phyloP scores from a whole-genome alignment of 2,329 filamentous ascomycete species.

The Penicillium sp. region DNA sequence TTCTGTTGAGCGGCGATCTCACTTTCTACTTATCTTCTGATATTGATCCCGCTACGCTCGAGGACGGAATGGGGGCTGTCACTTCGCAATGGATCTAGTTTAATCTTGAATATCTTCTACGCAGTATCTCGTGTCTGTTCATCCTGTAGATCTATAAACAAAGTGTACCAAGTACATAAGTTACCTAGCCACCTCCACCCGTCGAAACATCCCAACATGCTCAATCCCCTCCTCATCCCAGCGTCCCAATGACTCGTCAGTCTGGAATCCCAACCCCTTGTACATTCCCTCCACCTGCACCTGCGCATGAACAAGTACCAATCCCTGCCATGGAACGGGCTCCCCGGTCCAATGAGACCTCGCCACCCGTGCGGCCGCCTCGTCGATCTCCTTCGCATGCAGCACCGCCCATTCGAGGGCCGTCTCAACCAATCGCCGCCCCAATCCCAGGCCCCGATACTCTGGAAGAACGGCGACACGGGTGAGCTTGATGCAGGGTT shows the following conservation, averaged over 20 bases:
- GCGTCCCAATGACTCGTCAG: constrained; percentile 65
- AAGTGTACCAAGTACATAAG: neutral
- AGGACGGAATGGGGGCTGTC: constrained; percentile 8
- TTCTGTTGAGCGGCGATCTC: constrained; percentile 25
- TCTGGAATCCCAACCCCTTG: constrained; percentile 64
- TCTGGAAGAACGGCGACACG: constrained; percentile 64
- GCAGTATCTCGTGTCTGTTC: neutral
- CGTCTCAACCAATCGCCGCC: constrained; percentile 60
- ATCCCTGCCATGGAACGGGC: constrained; percentile 58
- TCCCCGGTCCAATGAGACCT: constrained; percentile 44
- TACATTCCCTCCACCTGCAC: constrained; percentile 60
- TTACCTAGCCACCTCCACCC: constrained; percentile 7
- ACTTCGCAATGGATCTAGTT: constrained; percentile 1
- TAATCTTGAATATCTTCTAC: neutral
- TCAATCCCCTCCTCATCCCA: constrained; percentile 82
- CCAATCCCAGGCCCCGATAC: constrained; percentile 62
- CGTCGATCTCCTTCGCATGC: constrained; percentile 51
- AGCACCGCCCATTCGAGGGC: constrained; percentile 63
- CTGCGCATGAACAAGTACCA: constrained; percentile 78
- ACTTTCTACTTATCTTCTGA: constrained; percentile 12
- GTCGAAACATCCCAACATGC: constrained; percentile 78
- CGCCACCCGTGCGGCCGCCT: constrained; percentile 14
- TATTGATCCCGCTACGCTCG: constrained; percentile 9
- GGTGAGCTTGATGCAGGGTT: constrained; percentile 78
- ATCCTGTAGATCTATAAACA: neutral